phyloP scores from a whole-genome alignment of 768 basidiomycete species.

The Suillus cothurnatus region DNA sequence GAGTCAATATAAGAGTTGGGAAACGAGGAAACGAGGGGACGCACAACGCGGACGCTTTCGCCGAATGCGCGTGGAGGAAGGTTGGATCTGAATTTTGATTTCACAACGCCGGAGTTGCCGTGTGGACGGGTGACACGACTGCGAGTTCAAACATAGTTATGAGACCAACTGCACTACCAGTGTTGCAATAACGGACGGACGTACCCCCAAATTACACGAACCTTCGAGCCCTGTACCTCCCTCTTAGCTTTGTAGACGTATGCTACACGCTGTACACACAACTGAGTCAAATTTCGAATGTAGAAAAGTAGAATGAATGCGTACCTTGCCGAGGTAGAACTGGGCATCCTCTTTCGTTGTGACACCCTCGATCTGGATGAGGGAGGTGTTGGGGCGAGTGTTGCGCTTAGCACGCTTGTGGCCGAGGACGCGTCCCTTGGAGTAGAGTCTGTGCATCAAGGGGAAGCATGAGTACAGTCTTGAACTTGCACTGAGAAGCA shows the following conservation, averaged over 20 bases:
- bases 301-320: slow-evolving; percentile 20
- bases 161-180: neutral
- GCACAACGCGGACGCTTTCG: slow-evolving; percentile 86
- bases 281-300: slow-evolving; percentile 8
- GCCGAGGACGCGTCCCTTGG: slow-evolving; percentile 95
- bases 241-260: slow-evolving; percentile 98
- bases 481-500: slow-evolving; percentile 11
- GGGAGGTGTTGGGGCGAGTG: slow-evolving; percentile 92
- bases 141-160: slow-evolving; percentile 1
- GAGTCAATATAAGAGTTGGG: slow-evolving; percentile 4
- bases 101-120: slow-evolving; percentile 93
- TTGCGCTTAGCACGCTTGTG: slow-evolving; percentile 99
- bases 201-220: slow-evolving; percentile 98
- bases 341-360: slow-evolving; percentile 90
- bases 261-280: slow-evolving; percentile 74
- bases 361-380: slow-evolving; percentile 97
- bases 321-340: slow-evolving; percentile 98
- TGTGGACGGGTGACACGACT: slow-evolving; percentile 94
- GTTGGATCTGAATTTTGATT: slow-evolving; percentile 95
- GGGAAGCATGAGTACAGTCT: slow-evolving; percentile 6
- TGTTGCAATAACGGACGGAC: slow-evolving; percentile 27
- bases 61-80: slow-evolving; percentile 95
- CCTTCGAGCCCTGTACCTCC: slow-evolving; percentile 91
- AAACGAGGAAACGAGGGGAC: slow-evolving; percentile 33
- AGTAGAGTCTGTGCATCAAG: slow-evolving; percentile 71